Base-by-base conservation (phyloP, 805 yeast genomes). In the Teunomyces cretensis region DNA sequence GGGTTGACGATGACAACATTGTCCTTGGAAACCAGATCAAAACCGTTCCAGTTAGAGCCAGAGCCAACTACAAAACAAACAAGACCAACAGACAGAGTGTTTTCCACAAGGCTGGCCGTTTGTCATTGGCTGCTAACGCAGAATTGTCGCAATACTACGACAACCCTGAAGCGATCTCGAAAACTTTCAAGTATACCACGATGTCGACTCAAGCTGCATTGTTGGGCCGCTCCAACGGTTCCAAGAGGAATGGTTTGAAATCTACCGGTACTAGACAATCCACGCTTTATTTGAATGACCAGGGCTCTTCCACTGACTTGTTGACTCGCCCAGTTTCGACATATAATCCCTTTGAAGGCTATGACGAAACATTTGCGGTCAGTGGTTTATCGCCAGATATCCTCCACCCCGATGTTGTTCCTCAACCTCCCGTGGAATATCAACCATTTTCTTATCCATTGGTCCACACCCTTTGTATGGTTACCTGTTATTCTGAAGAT, bases 401-500 rank as follows among this genome's bases (percentile, higher is more conserved):
- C 13, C 76, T 86, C 46, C 88, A 83, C 54, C 86, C 90, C 9
- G 87, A 86, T 57, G 87, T 81, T 24, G 86, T 91, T 12, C 88
- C 96, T 1, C 98, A 92, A 62, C 97, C 98, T 0, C 96, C 96
- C 1, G 78, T 83, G 13, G 86, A 80, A 48, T 91, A 81, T 70
- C 91, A 87, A 73, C 98, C 99, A 4, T 88, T 78, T 65, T 86
- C 83, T 0, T 88, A 71, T 47, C 96, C 99, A 12, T 75, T 94
- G 54, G 72, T 69, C 12, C 77, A 72, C 48, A 50, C 67, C 7
- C 57, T 72, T 45, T 48, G 53, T 38, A 54, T 69, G 41, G 96
- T 94, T 8, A 94, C 99, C 1, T 92, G 97, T 60, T 94, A 94
- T 61, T 90, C 97, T 1, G 99, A 94, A 69, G 96, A 89, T 62